These are phyloP conservation scores for Leccinum fibrillosum DNA, from an alignment of 768 basidiomycete species.

Conservation along the genomic window DNA sequence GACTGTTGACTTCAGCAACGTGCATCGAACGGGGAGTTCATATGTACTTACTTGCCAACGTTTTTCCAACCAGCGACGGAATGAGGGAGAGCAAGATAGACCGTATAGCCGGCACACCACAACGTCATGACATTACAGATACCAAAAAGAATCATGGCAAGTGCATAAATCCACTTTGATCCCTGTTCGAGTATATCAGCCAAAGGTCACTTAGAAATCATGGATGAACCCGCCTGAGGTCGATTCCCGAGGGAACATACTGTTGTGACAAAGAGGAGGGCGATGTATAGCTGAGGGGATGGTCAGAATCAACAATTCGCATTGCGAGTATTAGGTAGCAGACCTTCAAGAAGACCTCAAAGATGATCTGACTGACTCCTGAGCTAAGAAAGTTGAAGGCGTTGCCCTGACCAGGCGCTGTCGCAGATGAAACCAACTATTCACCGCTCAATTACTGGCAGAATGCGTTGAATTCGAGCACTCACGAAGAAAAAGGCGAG, in stretches of 20 bases:
- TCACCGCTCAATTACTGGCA: constrained; percentile 20
- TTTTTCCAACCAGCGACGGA: constrained; percentile 72
- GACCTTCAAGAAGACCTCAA: constrained; percentile 71
- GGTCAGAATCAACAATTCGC: constrained; percentile 22
- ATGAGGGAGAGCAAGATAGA: constrained; percentile 81
- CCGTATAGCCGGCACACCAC: constrained; percentile 90
- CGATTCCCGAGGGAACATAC: constrained; percentile 92
- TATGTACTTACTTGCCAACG: constrained; percentile 55
- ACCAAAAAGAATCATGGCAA: constrained; percentile 77
- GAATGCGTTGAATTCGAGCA: constrained; percentile 21
- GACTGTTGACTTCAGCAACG: constrained; percentile 36
- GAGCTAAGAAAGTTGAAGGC: constrained; percentile 81
- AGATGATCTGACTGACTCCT: constrained; percentile 68
- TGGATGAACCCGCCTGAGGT: constrained; percentile 47
- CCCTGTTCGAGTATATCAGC: constrained; percentile 42
- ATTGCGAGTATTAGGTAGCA: constrained; percentile 7
- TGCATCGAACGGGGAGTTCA: not conserved
- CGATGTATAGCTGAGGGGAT: constrained; percentile 65
- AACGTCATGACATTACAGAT: constrained; percentile 74
- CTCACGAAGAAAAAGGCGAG: constrained; percentile 91
- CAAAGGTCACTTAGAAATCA: constrained; percentile 2
- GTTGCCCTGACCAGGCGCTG: constrained; percentile 47
- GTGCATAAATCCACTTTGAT: constrained; percentile 79
- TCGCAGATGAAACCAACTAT: constrained; percentile 81
- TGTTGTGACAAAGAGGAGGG: constrained; percentile 73